Evolutionary conservation across 768 basidiomycete species (phyloP), one percentile per base, ranked within the genome.

Genomic region (Myochromella boudieri): DNA sequence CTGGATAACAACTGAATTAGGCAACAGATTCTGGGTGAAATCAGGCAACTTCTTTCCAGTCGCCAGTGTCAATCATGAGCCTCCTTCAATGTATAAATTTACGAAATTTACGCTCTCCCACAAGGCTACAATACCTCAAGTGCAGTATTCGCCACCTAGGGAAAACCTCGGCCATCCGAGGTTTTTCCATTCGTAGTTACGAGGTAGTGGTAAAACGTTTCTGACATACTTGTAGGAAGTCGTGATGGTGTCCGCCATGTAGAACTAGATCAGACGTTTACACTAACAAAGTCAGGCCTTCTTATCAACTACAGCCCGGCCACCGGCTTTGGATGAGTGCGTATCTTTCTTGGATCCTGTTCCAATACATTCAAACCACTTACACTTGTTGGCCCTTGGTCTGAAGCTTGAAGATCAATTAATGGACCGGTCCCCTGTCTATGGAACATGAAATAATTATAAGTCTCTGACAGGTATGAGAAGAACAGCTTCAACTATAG

Each of bases 121-220:
- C 37, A 46, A 21, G 22, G 8, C 27, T 36, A 9, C 7, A 22
- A 17, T 28, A 15, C n/a, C 6, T n/a, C 11, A 24, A 28, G 21
- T 34, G 24, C 21, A 41, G 46, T 27, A 36, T 38, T 14, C 11
- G 14, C 14, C 39, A 44, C 52, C 52, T 15, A 48, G 51, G 60
- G 44, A 57, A 63, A 66, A 60, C 51, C 49, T 60, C 58, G 61
- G 58, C 17, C 41, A 39, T 44, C 62, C 61, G 62, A 60, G 55
- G 52, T 65, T 64, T 61, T 53, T 52, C 62, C 64, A 37, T 44
- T 52, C 36, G 48, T 54, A 45, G 49, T 41, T 47, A 47, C 44
- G 21, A 22, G 24, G 37, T 47, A 36, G 42, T 46, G 34, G n/a
- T n/a, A n/a, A 6, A 5, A 17, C 21, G n/a, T 47, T 37, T 34